Conservation (phyloP, 345 rosid species). For the Bretschneidera sinensis region DNA sequence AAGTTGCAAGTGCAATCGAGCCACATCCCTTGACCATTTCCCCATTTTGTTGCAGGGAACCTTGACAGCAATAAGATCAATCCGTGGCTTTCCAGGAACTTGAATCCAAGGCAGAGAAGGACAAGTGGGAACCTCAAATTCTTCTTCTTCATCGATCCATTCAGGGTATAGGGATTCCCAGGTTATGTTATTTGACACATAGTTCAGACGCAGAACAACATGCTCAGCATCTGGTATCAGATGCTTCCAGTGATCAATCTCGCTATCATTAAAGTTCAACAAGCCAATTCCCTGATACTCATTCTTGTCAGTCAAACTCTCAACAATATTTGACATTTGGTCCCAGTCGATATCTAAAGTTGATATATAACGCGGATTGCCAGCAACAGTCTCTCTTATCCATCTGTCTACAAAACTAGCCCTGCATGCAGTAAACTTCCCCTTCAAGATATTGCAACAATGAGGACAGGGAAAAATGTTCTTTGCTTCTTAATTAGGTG, state of each 20-base stretch:
- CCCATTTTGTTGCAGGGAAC: constrained; percentile 68
- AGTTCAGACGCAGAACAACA: constrained; percentile 46
- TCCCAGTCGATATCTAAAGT: constrained; percentile 55
- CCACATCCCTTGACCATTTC: constrained; percentile 82
- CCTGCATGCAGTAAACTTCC: constrained; percentile 24
- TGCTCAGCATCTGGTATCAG: constrained; percentile 55
- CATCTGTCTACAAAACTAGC: constrained; percentile 44
- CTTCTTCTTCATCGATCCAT: constrained; percentile 95
- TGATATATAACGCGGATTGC: constrained; percentile 58
- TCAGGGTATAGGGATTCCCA: constrained; percentile 88
- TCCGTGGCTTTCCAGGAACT: constrained; percentile 65
- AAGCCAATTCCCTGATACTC: constrained; percentile 68
- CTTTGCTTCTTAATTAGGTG: neutral
- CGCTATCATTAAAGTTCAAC: constrained; percentile 58
- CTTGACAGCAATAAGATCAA: constrained; percentile 69
- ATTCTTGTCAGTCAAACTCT: constrained; percentile 37
- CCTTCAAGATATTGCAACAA: constrained; percentile 14
- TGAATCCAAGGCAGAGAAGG: constrained; percentile 67
- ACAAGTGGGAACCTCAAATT: constrained; percentile 73
- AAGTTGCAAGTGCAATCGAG: constrained; percentile 79
- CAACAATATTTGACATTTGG: constrained; percentile 46
- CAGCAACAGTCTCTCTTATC: constrained; percentile 30
- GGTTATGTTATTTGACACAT: constrained; percentile 38
- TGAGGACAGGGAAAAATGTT: neutral
- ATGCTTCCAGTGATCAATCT: constrained; percentile 54